Percentiles rank a stretch among this genome's conserved stretches.
phyloP scores from a whole-genome alignment of 805 yeast genomes.

The Komagataella phaffii region DNA sequence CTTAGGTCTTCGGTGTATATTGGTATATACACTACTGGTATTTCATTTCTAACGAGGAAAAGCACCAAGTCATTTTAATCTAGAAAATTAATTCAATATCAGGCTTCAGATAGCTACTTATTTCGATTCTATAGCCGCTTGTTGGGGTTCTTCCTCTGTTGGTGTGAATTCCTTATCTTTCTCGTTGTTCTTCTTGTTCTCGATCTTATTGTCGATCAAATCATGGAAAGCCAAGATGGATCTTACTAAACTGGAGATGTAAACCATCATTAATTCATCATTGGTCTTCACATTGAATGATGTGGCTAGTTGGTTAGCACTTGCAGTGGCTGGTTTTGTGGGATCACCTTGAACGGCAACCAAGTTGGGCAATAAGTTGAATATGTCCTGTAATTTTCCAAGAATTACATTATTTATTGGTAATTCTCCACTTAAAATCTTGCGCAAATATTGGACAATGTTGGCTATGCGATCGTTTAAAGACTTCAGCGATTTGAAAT shows the following conservation, averaged over 20 bases:
- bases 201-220: constrained; percentile 88
- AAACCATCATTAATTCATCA: constrained; percentile 91
- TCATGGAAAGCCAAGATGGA: constrained; percentile 95
- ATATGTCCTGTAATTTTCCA: constrained; percentile 89
- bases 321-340: constrained; percentile 8
- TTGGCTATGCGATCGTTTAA: constrained; percentile 67
- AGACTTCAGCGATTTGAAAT: constrained; percentile 78
- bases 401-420: constrained; percentile 86
- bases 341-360: constrained; percentile 19
- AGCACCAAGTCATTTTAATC: background rate
- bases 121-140: constrained; percentile 1
- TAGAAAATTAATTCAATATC: background rate
- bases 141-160: background rate
- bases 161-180: constrained; percentile 1
- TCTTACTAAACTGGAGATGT: constrained; percentile 79
- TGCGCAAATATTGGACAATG: constrained; percentile 64
- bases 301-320: constrained; percentile 29
- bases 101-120: background rate
- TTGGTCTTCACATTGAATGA: constrained; percentile 90
- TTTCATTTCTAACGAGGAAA: background rate
- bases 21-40: background rate
- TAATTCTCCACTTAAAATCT: constrained; percentile 54
- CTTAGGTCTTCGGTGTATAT: background rate
- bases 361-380: constrained; percentile 77
- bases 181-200: constrained; percentile 38